These are phyloP conservation scores for Candida silvatica DNA, from an alignment of 805 yeast genomes.

Conservation along the genomic window DNA sequence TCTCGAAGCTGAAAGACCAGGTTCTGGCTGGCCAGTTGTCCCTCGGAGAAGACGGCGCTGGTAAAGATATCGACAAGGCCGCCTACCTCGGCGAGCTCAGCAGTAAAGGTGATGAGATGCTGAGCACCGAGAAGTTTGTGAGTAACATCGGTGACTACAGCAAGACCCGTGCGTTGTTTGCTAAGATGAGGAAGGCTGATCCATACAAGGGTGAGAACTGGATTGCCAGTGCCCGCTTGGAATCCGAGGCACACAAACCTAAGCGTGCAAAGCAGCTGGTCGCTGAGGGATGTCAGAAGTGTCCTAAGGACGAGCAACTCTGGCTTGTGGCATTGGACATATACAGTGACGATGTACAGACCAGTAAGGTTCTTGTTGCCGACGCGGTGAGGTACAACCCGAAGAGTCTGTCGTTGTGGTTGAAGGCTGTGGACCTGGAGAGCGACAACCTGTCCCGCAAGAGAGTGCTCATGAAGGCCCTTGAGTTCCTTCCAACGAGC, in stretches of 20 bases:
- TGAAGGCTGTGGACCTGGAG: conserved; percentile 61
- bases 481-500: conserved; percentile 53
- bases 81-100: conserved; percentile 36
- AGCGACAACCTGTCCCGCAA: conserved; percentile 42
- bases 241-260: conserved; percentile 51
- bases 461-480: conserved; percentile 58
- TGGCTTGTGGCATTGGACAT: conserved; percentile 80
- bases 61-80: conserved; percentile 23
- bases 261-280: conserved; percentile 52
- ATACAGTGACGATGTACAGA: conserved; percentile 33
- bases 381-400: conserved; percentile 56
- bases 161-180: conserved; percentile 50
- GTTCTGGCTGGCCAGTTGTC: conserved; percentile 47
- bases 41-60: too few relatives aligned
- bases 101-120: conserved; percentile 12
- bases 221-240: conserved; percentile 81
- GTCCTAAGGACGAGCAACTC: conserved; percentile 59
- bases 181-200: conserved; percentile 62
- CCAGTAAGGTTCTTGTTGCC: conserved; percentile 51
- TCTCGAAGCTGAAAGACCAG: conserved; percentile 57
- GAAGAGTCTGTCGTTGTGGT: conserved; percentile 60
- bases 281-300: conserved; percentile 62
- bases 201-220: conserved; percentile 72
- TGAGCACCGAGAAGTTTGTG: conserved; percentile 10
- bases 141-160: conserved; percentile 44